These are phyloP conservation scores for Helicocarpus griseus DNA, from an alignment of 2,329 filamentous ascomycete genomes.

Conservation along the genomic window DNA sequence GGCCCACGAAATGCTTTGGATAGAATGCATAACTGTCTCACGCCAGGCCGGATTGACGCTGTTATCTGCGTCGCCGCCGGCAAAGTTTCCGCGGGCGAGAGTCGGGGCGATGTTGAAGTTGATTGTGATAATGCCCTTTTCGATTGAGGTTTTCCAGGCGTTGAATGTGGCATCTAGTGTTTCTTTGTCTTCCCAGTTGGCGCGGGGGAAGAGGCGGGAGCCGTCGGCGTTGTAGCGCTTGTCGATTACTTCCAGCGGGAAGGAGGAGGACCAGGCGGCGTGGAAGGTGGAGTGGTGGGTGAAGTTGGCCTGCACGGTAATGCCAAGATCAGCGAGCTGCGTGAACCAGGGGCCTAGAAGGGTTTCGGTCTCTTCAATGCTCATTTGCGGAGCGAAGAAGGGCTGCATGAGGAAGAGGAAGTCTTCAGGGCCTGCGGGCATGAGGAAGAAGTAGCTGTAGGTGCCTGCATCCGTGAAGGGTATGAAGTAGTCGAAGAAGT, in stretches of 20 bases:
- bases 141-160: not conserved
- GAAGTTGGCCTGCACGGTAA: conserved; percentile 30
- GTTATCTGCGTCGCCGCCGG: conserved; percentile 12
- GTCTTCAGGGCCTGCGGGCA: conserved; percentile 12
- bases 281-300: conserved; percentile 29
- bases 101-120: not conserved
- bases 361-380: conserved; percentile 23
- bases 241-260: conserved; percentile 29
- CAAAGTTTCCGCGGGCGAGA: too few relatives aligned
- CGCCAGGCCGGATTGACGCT: conserved; percentile 1
- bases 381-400: conserved; percentile 29
- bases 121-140: not conserved
- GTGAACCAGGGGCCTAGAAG: conserved; percentile 21
- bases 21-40: not conserved
- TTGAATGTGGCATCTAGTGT: conserved; percentile 30
- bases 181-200: conserved; percentile 27
- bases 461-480: conserved; percentile 21
- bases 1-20: not conserved
- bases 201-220: conserved; percentile 38
- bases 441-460: conserved; percentile 25
- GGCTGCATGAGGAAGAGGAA: conserved; percentile 22
- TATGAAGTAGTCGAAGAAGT: conserved; percentile 20
- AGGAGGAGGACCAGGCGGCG: conserved; percentile 30
- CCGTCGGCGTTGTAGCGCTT: conserved; percentile 31
- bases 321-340: conserved; percentile 27